phyloP scores from a whole-genome alignment of 148 eudicot genomes.

The Rhododendron mucronatum region DNA sequence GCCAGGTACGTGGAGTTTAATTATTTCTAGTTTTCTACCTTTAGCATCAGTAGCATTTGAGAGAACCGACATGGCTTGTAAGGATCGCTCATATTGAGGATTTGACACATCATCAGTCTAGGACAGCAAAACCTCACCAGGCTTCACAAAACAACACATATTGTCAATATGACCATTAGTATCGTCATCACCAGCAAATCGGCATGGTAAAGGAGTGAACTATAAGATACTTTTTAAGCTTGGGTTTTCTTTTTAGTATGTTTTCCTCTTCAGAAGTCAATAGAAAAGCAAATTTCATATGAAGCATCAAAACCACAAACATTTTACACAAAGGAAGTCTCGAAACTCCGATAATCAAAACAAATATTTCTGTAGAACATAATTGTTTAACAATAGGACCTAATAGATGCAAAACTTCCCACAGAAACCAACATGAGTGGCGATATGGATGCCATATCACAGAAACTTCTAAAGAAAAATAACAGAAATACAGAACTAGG shows the following conservation, averaged over 20 bases:
- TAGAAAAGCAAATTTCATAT: neutral
- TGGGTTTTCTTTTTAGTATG: neutral
- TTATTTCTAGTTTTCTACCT: constrained; percentile 71
- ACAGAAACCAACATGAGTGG: neutral
- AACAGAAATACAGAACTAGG: neutral
- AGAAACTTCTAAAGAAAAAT: neutral
- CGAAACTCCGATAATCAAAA: neutral
- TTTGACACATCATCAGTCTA: constrained; percentile 92
- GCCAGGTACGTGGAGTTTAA: constrained; percentile 89
- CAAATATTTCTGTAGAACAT: neutral
- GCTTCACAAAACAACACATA: constrained; percentile 87
- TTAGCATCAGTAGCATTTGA: constrained; percentile 66
- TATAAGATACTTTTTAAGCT: neutral
- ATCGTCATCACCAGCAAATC: constrained; percentile 79
- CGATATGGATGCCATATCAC: neutral
- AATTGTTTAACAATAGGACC: neutral
- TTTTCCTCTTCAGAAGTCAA: neutral
- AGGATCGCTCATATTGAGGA: constrained; percentile 72
- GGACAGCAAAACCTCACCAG: constrained; percentile 72
- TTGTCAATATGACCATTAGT: constrained; percentile 95
- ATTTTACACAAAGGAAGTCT: neutral
- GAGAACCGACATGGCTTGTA: constrained; percentile 67
- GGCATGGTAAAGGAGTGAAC: neutral
- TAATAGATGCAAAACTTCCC: neutral
- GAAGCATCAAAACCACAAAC: neutral